Evolutionary conservation across 2,329 filamentous ascomycete species (phyloP), one percentile per base, ranked within the genome.

Genomic region (Aspergillaceae sp.): DNA sequence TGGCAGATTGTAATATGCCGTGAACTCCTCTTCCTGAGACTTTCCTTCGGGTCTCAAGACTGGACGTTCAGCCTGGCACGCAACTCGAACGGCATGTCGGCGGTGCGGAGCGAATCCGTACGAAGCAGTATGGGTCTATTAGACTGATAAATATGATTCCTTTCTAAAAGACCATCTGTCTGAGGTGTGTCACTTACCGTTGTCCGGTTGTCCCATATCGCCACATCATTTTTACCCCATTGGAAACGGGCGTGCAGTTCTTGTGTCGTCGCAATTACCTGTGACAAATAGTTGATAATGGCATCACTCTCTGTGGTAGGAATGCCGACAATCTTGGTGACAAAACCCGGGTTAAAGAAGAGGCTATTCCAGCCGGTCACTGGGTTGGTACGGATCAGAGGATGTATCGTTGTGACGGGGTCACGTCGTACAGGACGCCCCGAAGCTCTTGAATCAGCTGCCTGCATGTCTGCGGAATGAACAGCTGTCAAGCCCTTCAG

Each of bases 221-320:
- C 80, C 1, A 86, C 78, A 47, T 84, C 83, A 37, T 78, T 74
- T 51, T 78, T 75, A 38, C 74, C 71, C 82, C 82, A 84, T 52
- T 77, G 74, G 57, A 83, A 80, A 11, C 84, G 74, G 4, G 78
- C 82, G 55, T 87, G 83, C 48, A 84, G 72, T 62, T 89, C 85
- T 37, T 84, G 82, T 5, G 73, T 79, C 1, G 75, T 76, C 2
- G 73, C 64, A 5, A 80, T 70, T 27, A 80, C 65, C 54, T 78
- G 74, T 32, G 76, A 78, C 32, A 81, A 66, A 41, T 74, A 71
- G 2, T 60, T 56, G 49, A 79, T 69, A 51, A 78, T 76, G 37
- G 69, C 63, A 51, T 79, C 74, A 32, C 68, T 73, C 60, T 79
- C 77, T 0, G 70, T 71, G 52, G 78, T 77, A 2, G 78, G 77